Percentiles rank a stretch among this genome's conserved stretches.
These are phyloP conservation scores for Marasmius sp. DNA, from an alignment of 1,284 basidiomycete genomes.

Conservation along the genomic window DNA sequence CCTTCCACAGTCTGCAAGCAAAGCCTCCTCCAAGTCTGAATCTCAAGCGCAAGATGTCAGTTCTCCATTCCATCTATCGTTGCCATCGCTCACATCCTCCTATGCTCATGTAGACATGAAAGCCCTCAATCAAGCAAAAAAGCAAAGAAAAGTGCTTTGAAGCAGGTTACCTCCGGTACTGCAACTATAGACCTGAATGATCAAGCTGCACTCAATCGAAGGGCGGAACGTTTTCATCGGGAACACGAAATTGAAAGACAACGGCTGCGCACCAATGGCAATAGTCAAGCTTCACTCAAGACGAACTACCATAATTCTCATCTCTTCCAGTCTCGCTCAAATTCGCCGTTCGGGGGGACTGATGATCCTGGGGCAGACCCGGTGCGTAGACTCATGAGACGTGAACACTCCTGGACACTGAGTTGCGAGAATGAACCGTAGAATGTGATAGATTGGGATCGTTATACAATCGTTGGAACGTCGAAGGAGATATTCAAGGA, in stretches of 20 bases:
- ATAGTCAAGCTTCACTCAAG: conserved; percentile 39
- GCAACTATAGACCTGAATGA: conserved; percentile 58
- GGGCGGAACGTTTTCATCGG: conserved; percentile 77
- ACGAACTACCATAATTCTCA: conserved; percentile 51
- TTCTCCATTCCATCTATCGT: not conserved
- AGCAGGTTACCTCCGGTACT: conserved; percentile 35
- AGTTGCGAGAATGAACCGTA: conserved; percentile 29
- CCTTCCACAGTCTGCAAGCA: conserved; percentile 55
- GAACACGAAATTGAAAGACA: conserved; percentile 80
- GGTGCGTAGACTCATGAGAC: conserved; percentile 41
- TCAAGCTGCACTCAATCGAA: conserved; percentile 62
- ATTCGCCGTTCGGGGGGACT: conserved; percentile 39
- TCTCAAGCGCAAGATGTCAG: conserved; percentile 65
- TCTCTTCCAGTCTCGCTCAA: conserved; percentile 49
- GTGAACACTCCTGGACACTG: conserved; percentile 5
- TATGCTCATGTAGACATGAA: conserved; percentile 35
- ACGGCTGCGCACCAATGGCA: conserved; percentile 34
- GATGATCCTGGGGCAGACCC: conserved; percentile 74
- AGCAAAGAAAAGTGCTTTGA: conserved; percentile 59
- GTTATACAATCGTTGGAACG: conserved; percentile 92
- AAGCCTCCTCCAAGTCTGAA: conserved; percentile 55
- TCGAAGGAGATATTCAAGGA: conserved; percentile 91
- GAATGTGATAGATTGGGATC: conserved; percentile 98
- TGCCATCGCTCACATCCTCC: conserved; percentile 1
- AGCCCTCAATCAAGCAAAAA: conserved; percentile 55